These are phyloP conservation scores for Eutrema yunnanense DNA, from an alignment of 345 rosid genomes.

Conservation along the genomic window DNA sequence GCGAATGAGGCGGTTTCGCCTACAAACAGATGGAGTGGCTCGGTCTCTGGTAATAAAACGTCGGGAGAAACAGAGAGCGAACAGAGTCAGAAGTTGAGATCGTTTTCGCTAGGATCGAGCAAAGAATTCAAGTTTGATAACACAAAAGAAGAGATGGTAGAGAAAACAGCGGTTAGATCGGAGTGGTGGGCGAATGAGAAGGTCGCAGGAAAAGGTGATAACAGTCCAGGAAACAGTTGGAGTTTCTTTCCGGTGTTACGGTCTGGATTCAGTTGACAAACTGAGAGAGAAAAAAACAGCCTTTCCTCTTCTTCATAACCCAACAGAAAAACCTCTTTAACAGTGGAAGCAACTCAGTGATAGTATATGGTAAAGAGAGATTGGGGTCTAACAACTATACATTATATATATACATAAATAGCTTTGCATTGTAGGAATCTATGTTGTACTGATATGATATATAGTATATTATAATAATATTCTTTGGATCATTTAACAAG, in stretches of 20 bases:
- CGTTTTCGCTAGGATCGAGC: slow-evolving; percentile 58
- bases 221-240: slow-evolving; percentile 54
- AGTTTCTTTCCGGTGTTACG: slow-evolving; percentile 74
- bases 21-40: not conserved
- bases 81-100: slow-evolving; percentile 57
- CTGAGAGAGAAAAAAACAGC: not conserved
- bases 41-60: slow-evolving; percentile 12
- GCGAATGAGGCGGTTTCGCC: not conserved
- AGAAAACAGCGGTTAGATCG: slow-evolving; percentile 42
- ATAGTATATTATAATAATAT: not conserved
- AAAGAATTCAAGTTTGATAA: slow-evolving; percentile 87
- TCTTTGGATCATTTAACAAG: not conserved
- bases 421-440: slow-evolving; percentile 8
- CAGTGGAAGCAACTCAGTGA: slow-evolving; percentile 17
- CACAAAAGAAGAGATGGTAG: slow-evolving; percentile 42
- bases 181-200: slow-evolving; percentile 94
- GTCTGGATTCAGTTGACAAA: slow-evolving; percentile 56
- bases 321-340: not conserved
- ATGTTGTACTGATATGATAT: not conserved
- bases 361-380: slow-evolving; percentile 4
- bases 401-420: not conserved
- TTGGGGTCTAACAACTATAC: slow-evolving; percentile 23
- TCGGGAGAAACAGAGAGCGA: slow-evolving; percentile 48
- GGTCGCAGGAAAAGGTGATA: slow-evolving; percentile 46
- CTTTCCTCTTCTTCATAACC: not conserved